Evolutionary conservation across 805 yeast genomes (phyloP).

Genomic region (Ogataea ganodermae): DNA sequence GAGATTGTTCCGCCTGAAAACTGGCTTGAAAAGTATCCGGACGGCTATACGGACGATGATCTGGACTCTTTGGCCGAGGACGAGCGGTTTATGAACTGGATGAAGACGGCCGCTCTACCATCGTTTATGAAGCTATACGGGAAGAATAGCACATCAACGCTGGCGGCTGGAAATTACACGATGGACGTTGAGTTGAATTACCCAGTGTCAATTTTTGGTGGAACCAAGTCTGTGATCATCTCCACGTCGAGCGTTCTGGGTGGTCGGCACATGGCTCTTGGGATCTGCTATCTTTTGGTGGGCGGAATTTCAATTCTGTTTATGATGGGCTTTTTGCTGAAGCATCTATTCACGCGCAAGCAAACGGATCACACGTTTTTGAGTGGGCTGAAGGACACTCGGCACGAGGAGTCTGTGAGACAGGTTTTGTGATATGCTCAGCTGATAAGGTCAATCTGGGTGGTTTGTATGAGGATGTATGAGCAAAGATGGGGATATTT

Average conservation of each 20-base stretch:
- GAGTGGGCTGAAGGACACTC: constrained; percentile 25
- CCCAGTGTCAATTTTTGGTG: constrained; percentile 82
- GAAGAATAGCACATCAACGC: constrained; percentile 59
- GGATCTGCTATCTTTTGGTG: constrained; percentile 81
- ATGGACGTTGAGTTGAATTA: constrained; percentile 72
- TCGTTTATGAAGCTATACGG: constrained; percentile 82
- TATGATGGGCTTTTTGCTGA: constrained; percentile 73
- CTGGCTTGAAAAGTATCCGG: constrained; percentile 78
- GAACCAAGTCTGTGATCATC: constrained; percentile 80
- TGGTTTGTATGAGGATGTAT: no score
- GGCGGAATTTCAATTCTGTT: constrained; percentile 75
- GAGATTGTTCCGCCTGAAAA: constrained; percentile 93
- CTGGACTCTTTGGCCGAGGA: constrained; percentile 73
- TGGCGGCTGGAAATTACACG: constrained; percentile 69
- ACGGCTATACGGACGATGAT: constrained; percentile 85
- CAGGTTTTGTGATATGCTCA: constrained; percentile 21
- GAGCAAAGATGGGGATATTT: no score
- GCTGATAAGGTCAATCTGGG: no score
- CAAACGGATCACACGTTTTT: constrained; percentile 33
- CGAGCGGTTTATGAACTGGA: constrained; percentile 95
- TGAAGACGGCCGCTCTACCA: constrained; percentile 95
- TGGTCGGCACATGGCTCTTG: constrained; percentile 82
- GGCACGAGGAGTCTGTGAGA: constrained; percentile 17
- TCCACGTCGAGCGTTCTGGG: constrained; percentile 85
- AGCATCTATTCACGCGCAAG: constrained; percentile 62